A percentile compares a stretch with the other conserved stretches of the same genome.
Conservation (phyloP, 106 monocot genomes). For the Apostasia ramifera region DNA sequence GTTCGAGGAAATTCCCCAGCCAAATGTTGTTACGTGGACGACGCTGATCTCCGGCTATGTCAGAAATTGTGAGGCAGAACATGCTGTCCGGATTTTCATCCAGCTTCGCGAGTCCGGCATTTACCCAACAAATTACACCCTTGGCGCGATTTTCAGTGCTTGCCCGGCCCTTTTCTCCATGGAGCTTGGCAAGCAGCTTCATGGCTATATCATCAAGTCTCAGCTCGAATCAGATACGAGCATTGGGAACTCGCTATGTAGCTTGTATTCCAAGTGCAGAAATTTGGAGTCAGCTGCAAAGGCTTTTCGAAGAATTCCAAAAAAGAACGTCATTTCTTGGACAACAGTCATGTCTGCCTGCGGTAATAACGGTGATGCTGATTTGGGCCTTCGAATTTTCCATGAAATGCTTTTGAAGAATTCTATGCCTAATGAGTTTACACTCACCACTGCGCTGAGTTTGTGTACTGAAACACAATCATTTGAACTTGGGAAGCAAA, state of each 20-base stretch:
- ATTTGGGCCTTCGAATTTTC: slow-evolving; percentile 60
- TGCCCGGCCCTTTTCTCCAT: slow-evolving; percentile 31
- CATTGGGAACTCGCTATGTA: slow-evolving; percentile 67
- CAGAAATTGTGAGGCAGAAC: slow-evolving; percentile 43
- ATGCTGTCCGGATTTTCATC: slow-evolving; percentile 45
- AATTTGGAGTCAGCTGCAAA: slow-evolving; percentile 42
- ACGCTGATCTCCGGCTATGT: slow-evolving; percentile 71
- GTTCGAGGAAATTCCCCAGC: slow-evolving; percentile 44
- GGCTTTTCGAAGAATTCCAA: slow-evolving; percentile 43
- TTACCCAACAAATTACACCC: slow-evolving; percentile 68
- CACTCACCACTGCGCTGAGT: slow-evolving; percentile 73
- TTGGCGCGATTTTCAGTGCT: slow-evolving; percentile 56
- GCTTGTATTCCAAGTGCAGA: slow-evolving; percentile 75
- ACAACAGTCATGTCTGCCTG: slow-evolving; percentile 75
- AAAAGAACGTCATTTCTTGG: slow-evolving; percentile 90
- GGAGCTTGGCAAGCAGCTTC: slow-evolving; percentile 64
- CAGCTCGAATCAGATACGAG: slow-evolving; percentile 37
- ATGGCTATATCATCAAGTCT: slow-evolving; percentile 71
- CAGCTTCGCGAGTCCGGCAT: slow-evolving; percentile 32
- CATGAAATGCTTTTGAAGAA: slow-evolving; percentile 51
- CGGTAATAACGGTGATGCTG: slow-evolving; percentile 49
- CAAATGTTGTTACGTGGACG: slow-evolving; percentile 67
- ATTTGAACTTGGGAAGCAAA: slow-evolving; percentile 58
- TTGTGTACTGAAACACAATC: slow-evolving; percentile 45
- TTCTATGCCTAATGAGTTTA: slow-evolving; percentile 68